phyloP scores from a whole-genome alignment of 345 rosid genomes.

The Arabis hirsuta region DNA sequence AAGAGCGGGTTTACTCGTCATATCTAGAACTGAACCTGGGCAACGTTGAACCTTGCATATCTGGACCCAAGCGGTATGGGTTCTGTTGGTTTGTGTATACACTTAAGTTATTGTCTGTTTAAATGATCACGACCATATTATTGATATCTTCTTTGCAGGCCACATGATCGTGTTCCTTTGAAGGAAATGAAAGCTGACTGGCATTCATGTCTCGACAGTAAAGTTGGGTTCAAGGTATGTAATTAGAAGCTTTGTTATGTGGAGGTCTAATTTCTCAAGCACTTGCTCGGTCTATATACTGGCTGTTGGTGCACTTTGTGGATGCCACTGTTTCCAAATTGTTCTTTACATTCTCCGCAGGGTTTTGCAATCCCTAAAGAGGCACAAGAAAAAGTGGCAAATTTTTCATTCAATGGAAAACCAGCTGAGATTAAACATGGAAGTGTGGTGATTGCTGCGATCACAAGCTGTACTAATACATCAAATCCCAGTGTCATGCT shows the following conservation, averaged over 20 bases:
- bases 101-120: not conserved
- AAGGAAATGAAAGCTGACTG: constrained; percentile 96
- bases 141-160: constrained; percentile 58
- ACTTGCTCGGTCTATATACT: not conserved
- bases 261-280: constrained; percentile 3
- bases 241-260: constrained; percentile 4
- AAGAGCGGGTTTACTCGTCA: constrained; percentile 56
- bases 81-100: constrained; percentile 23
- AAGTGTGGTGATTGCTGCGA: constrained; percentile 98
- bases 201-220: constrained; percentile 83
- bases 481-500: constrained; percentile 99
- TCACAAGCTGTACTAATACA: constrained; percentile 97
- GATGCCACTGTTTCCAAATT: not conserved
- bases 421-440: constrained; percentile 97
- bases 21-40: constrained; percentile 71
- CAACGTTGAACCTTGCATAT: constrained; percentile 83
- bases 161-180: constrained; percentile 86
- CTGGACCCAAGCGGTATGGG: constrained; percentile 89
- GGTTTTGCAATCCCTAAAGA: constrained; percentile 96
- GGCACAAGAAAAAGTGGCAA: constrained; percentile 69
- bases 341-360: constrained; percentile 44
- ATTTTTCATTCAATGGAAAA: constrained; percentile 81
- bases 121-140: not conserved
- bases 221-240: constrained; percentile 88
- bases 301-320: constrained; percentile 16